These are phyloP conservation scores for Amaranthus cruentus DNA, from an alignment of 148 eudicot species.

Conservation along the genomic window DNA sequence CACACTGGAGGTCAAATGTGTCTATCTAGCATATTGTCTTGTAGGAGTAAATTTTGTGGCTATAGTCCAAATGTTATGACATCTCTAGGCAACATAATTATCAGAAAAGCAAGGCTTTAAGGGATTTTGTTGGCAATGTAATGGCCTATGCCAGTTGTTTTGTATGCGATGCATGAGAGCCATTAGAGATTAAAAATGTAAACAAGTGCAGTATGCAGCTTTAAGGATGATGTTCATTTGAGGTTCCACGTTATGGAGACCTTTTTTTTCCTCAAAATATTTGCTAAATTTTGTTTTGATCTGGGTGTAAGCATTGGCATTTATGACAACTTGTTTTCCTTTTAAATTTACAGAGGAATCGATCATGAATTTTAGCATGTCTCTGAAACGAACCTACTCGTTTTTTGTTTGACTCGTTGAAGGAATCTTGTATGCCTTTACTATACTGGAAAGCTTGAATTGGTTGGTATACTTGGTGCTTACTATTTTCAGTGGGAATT, in stretches of 20 bases:
- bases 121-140: not conserved
- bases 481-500: not conserved
- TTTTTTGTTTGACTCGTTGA: too few species aligned
- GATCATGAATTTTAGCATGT: not conserved
- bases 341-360: not conserved
- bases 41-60: not conserved
- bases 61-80: not conserved
- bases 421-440: not conserved
- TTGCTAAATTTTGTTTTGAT: not conserved
- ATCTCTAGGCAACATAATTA: too few species aligned
- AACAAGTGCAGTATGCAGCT: not conserved
- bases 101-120: not conserved
- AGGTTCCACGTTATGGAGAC: not conserved
- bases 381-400: too few species aligned
- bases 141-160: not conserved
- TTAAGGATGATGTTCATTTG: not conserved
- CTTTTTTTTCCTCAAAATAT: not conserved
- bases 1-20: not conserved
- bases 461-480: not conserved
- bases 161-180: not conserved
- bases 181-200: not conserved
- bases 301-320: not conserved
- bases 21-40: not conserved
- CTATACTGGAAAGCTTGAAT: not conserved
- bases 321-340: not conserved